Percentiles rank a stretch among this genome's conserved stretches.
Evolutionary conservation across 2,329 filamentous ascomycete genomes (phyloP).

Genomic region (Monosporascus cannonballus): DNA sequence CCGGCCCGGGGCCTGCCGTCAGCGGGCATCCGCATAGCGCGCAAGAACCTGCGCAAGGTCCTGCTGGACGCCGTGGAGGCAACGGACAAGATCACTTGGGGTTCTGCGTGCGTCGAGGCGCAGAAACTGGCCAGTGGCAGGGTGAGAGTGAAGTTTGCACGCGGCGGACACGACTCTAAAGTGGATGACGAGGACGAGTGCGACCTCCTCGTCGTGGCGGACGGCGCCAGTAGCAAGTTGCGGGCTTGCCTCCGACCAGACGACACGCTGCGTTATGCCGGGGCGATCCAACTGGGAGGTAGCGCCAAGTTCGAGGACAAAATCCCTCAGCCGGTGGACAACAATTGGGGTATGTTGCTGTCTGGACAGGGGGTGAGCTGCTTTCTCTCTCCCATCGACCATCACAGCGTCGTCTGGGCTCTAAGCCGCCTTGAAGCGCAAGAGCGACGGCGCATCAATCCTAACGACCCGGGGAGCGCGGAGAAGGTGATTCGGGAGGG

Average conservation of each 20-base stretch:
- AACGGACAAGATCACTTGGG: constrained; percentile 4
- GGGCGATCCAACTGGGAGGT: constrained; percentile 33
- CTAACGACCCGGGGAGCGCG: constrained; percentile 11
- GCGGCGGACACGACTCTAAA: constrained; percentile 11
- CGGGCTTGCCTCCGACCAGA: constrained; percentile 31
- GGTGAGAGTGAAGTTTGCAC: constrained; percentile 9
- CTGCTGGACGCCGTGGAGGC: constrained; percentile 23
- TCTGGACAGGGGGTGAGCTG: constrained; percentile 33
- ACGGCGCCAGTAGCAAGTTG: constrained; percentile 37
- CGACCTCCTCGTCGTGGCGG: constrained; percentile 39
- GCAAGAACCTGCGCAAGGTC: constrained; percentile 28
- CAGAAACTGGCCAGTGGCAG: constrained; percentile 9
- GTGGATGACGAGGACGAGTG: constrained; percentile 22
- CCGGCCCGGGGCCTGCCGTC: constrained; percentile 29
- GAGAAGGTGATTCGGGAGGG: constrained; percentile 26
- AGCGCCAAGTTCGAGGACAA: constrained; percentile 28
- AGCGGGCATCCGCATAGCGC: constrained; percentile 29
- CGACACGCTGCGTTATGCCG: constrained; percentile 33
- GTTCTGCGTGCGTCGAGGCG: constrained; percentile 7
- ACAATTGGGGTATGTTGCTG: constrained; percentile 35
- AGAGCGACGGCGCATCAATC: constrained; percentile 3
- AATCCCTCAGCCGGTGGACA: constrained; percentile 26
- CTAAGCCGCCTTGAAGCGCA: constrained; percentile 28
- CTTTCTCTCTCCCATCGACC: constrained; percentile 39
- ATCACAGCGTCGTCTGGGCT: constrained; percentile 34